Conservation (phyloP, 192 early-diverging fungal genomes). For the Coemansia sp. region DNA sequence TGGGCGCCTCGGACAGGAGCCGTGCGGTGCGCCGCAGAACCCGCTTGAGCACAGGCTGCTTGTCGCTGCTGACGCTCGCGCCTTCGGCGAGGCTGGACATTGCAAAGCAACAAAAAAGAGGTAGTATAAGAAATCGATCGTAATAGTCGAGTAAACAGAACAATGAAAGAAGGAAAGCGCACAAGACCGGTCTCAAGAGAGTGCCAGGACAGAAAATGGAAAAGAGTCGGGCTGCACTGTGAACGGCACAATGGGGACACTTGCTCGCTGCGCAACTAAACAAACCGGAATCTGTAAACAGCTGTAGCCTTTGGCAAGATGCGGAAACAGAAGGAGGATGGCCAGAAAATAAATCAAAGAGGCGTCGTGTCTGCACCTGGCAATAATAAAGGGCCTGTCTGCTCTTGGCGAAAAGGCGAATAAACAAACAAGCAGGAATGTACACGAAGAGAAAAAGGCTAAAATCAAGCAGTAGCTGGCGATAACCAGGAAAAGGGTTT, state of each 20-base stretch:
- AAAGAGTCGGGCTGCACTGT: neutral
- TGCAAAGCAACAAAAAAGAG: neutral
- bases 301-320: neutral
- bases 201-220: neutral
- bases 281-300: slow-evolving; percentile 11
- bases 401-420: neutral
- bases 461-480: neutral
- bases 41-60: slow-evolving; percentile 22
- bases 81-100: slow-evolving; percentile 11
- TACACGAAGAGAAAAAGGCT: slow-evolving; percentile 1
- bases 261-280: neutral
- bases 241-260: neutral
- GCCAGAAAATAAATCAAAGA: neutral
- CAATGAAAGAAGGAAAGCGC: slow-evolving; percentile 12
- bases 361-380: neutral
- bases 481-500: neutral
- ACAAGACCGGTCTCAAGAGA: neutral
- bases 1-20: slow-evolving; percentile 11
- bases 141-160: slow-evolving; percentile 14
- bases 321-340: neutral
- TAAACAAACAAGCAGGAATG: neutral
- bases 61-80: slow-evolving; percentile 12
- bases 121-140: slow-evolving; percentile 7
- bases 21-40: slow-evolving; percentile 14
- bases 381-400: neutral